These are phyloP conservation scores for Berkeleyomyces rouxiae DNA, from an alignment of 2,329 filamentous ascomycete species.

Conservation along the genomic window DNA sequence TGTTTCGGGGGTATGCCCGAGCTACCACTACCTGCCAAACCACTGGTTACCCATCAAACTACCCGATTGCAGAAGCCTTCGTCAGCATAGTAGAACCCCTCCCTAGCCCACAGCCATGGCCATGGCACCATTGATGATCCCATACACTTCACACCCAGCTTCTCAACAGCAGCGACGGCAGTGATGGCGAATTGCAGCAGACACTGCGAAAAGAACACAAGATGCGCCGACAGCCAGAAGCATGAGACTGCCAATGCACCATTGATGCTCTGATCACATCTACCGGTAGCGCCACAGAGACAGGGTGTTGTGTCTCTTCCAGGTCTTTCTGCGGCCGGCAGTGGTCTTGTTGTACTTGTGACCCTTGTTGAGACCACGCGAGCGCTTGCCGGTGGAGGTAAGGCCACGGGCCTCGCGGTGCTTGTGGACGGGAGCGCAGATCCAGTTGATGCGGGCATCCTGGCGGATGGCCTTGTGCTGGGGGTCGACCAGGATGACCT, in stretches of 20 bases:
- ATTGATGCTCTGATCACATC: conserved; percentile 17
- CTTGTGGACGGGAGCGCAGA: conserved; percentile 99
- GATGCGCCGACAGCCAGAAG: conserved; percentile 4
- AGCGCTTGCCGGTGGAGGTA: conserved; percentile 98
- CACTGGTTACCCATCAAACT: background rate
- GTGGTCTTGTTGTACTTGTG: conserved; percentile 98
- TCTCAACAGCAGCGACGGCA: conserved; percentile 11
- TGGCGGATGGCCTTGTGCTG: conserved; percentile 99
- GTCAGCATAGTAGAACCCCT: conserved; percentile 12
- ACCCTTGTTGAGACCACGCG: conserved; percentile 97
- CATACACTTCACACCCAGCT: conserved; percentile 9
- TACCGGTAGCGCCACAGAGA: conserved; percentile 98
- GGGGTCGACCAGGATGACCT: conserved; percentile 98
- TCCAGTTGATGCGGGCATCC: conserved; percentile 99
- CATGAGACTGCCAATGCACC: conserved; percentile 1
- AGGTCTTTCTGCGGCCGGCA: conserved; percentile 97
- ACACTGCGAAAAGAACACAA: conserved; percentile 10
- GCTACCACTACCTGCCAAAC: conserved; percentile 3
- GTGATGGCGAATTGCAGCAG: conserved; percentile 6
- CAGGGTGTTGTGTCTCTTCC: conserved; percentile 99
- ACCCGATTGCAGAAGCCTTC: conserved; percentile 7
- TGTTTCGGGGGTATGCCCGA: background rate
- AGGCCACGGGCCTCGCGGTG: conserved; percentile 97
- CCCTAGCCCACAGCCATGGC: conserved; percentile 13
- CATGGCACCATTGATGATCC: conserved; percentile 12